Percentiles rank a stretch among this genome's conserved stretches.
Evolutionary conservation across 2,329 filamentous ascomycete genomes (phyloP).

Genomic region (Neurospora sp.): DNA sequence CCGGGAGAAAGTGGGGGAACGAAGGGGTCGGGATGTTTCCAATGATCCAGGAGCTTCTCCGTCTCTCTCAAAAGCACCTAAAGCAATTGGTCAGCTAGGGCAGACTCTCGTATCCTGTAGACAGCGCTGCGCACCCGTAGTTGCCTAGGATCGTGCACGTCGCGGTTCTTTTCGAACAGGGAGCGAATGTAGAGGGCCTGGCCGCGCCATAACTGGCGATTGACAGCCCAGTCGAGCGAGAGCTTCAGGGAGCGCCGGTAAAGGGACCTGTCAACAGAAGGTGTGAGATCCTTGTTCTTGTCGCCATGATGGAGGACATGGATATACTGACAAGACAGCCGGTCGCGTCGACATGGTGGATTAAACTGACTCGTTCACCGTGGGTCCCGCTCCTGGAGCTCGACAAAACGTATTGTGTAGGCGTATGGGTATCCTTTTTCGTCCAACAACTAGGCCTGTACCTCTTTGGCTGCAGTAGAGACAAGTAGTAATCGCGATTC

Average conservation of each 20-base stretch:
- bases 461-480: background rate
- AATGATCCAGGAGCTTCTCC: constrained; percentile 77
- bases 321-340: constrained; percentile 16
- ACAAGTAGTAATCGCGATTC: background rate
- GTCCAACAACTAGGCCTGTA: background rate
- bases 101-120: background rate
- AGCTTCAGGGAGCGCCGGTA: constrained; percentile 92
- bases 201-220: constrained; percentile 86
- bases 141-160: constrained; percentile 74
- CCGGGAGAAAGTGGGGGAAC: constrained; percentile 81
- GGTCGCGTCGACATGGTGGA: constrained; percentile 17
- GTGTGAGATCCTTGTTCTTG: constrained; percentile 7
- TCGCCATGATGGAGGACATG: background rate
- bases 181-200: constrained; percentile 94
- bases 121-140: constrained; percentile 55
- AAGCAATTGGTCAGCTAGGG: constrained; percentile 8
- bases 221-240: constrained; percentile 88
- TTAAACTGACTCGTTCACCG: background rate
- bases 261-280: constrained; percentile 46
- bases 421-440: background rate
- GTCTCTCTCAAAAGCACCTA: constrained; percentile 80
- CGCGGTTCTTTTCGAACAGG: constrained; percentile 86
- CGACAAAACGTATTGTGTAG: background rate
- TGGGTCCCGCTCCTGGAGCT: background rate
- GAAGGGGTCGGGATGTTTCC: constrained; percentile 98